Conservation (phyloP, 169 alveolate genomes). For the Plasmodium reichenowi region DNA sequence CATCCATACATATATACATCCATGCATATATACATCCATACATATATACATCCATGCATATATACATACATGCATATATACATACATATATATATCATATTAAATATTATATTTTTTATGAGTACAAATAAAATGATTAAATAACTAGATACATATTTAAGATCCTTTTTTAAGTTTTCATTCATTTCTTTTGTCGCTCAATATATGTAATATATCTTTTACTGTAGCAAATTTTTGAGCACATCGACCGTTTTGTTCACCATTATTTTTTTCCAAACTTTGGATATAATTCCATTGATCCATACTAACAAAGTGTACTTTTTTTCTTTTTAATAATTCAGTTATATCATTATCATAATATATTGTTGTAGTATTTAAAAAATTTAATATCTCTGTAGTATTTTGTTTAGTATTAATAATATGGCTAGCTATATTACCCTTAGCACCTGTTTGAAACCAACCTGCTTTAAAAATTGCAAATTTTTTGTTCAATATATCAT, state of each 20-base stretch:
- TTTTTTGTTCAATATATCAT: conserved; percentile 17
- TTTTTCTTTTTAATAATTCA: conserved; percentile 25
- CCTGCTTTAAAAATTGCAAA: conserved; percentile 65
- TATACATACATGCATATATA: neutral
- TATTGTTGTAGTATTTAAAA: conserved; percentile 25
- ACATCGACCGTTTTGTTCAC: conserved; percentile 8
- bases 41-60: neutral
- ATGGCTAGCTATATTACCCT: conserved; percentile 71
- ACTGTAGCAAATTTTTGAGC: conserved; percentile 27
- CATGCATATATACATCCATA: neutral
- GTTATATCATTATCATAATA: conserved; percentile 50
- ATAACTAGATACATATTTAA: neutral
- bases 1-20: too few species aligned
- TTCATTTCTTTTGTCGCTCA: conserved; percentile 3
- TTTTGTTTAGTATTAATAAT: conserved; percentile 28
- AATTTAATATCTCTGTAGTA: conserved; percentile 23
- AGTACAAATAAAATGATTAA: neutral
- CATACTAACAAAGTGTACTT: conserved; percentile 24
- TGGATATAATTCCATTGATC: conserved; percentile 67
- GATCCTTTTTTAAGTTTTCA: neutral
- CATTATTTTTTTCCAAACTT: conserved; percentile 14
- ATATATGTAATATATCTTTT: conserved; percentile 11
- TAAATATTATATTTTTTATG: neutral
- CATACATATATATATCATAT: neutral
- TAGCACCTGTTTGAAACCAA: conserved; percentile 61